phyloP scores from a whole-genome alignment of 179 eudicot genomes.

The Corrigiola litoralis region DNA sequence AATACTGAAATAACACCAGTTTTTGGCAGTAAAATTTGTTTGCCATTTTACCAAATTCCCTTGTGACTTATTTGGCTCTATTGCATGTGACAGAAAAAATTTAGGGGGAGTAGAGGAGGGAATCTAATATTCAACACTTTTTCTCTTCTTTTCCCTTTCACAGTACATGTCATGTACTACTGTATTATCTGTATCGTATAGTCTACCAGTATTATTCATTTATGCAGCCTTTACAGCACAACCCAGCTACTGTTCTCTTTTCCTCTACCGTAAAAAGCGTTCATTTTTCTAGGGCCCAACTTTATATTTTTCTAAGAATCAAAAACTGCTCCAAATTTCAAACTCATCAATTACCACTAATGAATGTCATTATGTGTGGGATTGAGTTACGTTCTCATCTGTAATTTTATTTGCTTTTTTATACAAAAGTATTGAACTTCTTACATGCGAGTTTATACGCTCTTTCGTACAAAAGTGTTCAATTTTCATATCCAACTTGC shows the following conservation, averaged over 20 bases:
- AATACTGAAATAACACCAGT: background rate
- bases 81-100: conserved; percentile 21
- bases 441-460: too few species aligned
- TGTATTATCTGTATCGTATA: background rate
- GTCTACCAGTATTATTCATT: too few species aligned
- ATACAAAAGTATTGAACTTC: too few species aligned
- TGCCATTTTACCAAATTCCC: background rate
- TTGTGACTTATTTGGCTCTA: background rate
- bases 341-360: too few species aligned
- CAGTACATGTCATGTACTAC: conserved; percentile 7
- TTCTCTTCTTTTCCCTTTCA: conserved; percentile 8
- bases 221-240: conserved; percentile 33
- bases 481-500: too few species aligned
- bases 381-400: too few species aligned
- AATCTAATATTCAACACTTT: background rate
- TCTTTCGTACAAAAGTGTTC: too few species aligned
- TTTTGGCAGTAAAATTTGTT: conserved; percentile 1
- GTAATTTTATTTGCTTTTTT: too few species aligned
- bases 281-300: background rate
- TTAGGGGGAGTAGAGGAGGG: background rate
- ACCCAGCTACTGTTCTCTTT: conserved; percentile 13
- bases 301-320: background rate
- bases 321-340: too few species aligned
- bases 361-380: too few species aligned
- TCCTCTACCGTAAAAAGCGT: background rate